A percentile compares a stretch with the other conserved stretches of the same genome.
Conservation (phyloP, 768 basidiomycete species). For the Xerocomellus intermedius region DNA sequence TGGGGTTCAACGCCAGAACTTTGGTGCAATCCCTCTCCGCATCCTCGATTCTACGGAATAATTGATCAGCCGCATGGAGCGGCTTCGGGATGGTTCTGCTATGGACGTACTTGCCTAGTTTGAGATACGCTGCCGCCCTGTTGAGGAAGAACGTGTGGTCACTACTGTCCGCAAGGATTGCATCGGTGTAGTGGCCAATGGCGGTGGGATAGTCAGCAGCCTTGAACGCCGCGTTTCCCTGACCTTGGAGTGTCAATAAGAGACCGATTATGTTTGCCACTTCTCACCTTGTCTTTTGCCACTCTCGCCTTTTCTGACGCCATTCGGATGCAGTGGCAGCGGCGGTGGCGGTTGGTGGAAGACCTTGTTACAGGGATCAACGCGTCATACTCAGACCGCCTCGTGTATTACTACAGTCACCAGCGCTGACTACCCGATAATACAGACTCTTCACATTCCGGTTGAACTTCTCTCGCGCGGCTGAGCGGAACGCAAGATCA, state of each 20-base stretch:
- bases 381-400: too few species aligned
- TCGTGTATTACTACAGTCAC: not conserved
- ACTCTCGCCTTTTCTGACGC: constrained; percentile 34
- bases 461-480: not conserved
- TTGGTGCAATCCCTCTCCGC: constrained; percentile 77
- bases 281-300: constrained; percentile 34
- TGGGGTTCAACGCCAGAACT: constrained; percentile 51
- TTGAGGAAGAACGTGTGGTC: constrained; percentile 86
- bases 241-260: not conserved
- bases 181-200: constrained; percentile 83
- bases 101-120: constrained; percentile 86
- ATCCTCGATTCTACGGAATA: constrained; percentile 60
- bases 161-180: constrained; percentile 64
- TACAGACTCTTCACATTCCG: not conserved
- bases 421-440: not conserved
- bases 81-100: not conserved
- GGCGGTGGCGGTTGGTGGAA: constrained; percentile 7
- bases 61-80: constrained; percentile 1
- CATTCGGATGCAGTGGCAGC: constrained; percentile 22
- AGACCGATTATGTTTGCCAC: not conserved
- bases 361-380: not conserved
- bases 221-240: constrained; percentile 92
- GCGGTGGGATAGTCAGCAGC: constrained; percentile 72
- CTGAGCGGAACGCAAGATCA: not conserved
- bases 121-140: constrained; percentile 88